Evolutionary conservation across 306 rosid genomes (phyloP), one percentile per base, ranked within the genome.

Genomic region (Cicer arietinum): DNA sequence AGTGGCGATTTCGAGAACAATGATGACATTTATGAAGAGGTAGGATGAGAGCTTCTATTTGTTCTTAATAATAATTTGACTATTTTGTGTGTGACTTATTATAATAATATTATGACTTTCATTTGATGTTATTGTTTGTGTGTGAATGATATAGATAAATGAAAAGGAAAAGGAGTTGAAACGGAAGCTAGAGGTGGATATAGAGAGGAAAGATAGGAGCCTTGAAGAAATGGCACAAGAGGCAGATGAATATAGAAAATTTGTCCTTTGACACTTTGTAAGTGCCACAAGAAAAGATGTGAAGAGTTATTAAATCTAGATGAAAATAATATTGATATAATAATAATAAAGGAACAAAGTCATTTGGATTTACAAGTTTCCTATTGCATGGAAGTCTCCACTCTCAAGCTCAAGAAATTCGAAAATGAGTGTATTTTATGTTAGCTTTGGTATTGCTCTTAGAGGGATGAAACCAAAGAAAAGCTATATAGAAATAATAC

Each of bases 11-110:
- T 78, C 14, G 86, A 86, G 90, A 85, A 84, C 64, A 94, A 94
- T 46, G 96, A 91, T 75, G 96, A 91, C 77, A 89, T 91, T 70
- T 85, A 90, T 76, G 95, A 91, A 45, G 97, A 88, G 1, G 98
- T 94, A 83, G 39, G 95, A 65, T 69, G 18, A 25, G 42, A 18
- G 4, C 10, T 56, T 37, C 42, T 39, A 7, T 40, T 18, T 35
- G 8, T 4, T 25, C 7, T 10, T 44, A 47, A 39, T n/a, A 13
- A 48, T 77, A 13, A 48, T 77, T 69, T 76, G 61, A 54, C 3
- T 54, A 59, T 57, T 75, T 48, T 14, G 40, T 61, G 40, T 61
- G 56, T 7, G 45, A 25, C 16, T 71, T 66, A 41, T 69, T 77
- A 41, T 37, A 2, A 12, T 30, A n/a, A 3, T 71, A 20, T 10